These are phyloP conservation scores for Pseudogymnoascus sp. DNA, from an alignment of 2,329 filamentous ascomycete genomes.

Conservation along the genomic window DNA sequence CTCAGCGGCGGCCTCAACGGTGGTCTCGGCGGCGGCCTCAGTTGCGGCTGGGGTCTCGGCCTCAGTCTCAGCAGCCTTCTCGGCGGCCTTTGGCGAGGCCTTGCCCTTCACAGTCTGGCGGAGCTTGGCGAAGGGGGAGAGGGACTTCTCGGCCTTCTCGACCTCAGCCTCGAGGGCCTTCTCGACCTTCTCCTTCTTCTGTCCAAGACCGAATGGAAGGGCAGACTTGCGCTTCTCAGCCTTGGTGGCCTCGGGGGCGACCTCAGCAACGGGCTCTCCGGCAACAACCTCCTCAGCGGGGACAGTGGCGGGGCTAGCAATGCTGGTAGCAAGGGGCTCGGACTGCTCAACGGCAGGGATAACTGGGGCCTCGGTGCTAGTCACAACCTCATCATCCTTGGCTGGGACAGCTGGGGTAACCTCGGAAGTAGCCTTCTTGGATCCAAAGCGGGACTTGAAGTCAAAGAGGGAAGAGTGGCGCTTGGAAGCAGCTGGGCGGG, in stretches of 20 bases:
- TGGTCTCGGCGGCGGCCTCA: constrained; percentile 16
- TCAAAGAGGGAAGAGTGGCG: constrained; percentile 29
- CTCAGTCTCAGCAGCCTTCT: constrained; percentile 24
- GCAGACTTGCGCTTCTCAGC: constrained; percentile 57
- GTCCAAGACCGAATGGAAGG: constrained; percentile 51
- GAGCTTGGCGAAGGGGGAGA: constrained; percentile 31
- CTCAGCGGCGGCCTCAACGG: background rate
- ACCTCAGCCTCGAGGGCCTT: constrained; percentile 39
- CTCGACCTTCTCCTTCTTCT: constrained; percentile 51
- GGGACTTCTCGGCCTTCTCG: constrained; percentile 25
- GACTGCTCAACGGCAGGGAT: constrained; percentile 28
- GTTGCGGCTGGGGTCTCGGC: constrained; percentile 22
- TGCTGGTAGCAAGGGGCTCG: constrained; percentile 26
- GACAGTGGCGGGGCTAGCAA: constrained; percentile 24
- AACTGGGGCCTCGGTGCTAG: constrained; percentile 24
- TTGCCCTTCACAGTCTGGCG: constrained; percentile 29
- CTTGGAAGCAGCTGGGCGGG: constrained; percentile 29
- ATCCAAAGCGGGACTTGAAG: constrained; percentile 25
- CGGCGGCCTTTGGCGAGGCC: constrained; percentile 30
- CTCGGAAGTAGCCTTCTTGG: constrained; percentile 23
- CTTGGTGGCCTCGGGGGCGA: constrained; percentile 35
- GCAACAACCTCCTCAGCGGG: constrained; percentile 27
- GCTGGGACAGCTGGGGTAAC: constrained; percentile 24
- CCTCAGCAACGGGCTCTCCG: constrained; percentile 32
- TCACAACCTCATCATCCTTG: constrained; percentile 27